Conservation (phyloP, 441 rosid genomes). For the Flueggea neowawraea region DNA sequence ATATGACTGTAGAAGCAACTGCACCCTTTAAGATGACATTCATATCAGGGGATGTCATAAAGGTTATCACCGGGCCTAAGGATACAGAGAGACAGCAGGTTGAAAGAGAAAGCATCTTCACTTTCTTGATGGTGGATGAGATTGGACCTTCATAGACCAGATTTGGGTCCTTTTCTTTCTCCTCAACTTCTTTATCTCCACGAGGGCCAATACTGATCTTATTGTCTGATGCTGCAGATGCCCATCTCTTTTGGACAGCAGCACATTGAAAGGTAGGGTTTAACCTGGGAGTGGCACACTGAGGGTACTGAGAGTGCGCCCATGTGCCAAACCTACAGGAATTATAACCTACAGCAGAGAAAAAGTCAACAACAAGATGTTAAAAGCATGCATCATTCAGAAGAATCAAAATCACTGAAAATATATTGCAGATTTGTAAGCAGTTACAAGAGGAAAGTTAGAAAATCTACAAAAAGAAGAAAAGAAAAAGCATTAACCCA, state of each 20-base stretch:
- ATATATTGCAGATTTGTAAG: not conserved
- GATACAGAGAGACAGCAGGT: constrained; percentile 98
- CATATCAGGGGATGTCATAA: constrained; percentile 80
- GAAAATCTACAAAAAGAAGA: not conserved
- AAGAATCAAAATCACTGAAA: not conserved
- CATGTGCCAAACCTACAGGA: constrained; percentile 30
- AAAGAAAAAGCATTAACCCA: not conserved
- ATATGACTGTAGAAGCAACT: constrained; percentile 79
- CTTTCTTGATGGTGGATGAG: constrained; percentile 91
- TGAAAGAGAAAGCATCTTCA: constrained; percentile 88
- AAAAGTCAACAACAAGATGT: constrained; percentile 3
- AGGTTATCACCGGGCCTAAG: constrained; percentile 83
- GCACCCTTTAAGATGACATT: constrained; percentile 95
- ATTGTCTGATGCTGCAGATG: constrained; percentile 55
- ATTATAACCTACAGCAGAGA: constrained; percentile 35
- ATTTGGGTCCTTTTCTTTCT: constrained; percentile 45
- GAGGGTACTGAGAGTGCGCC: constrained; percentile 25
- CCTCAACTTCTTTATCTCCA: constrained; percentile 26
- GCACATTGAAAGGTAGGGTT: constrained; percentile 18
- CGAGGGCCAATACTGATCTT: constrained; percentile 86
- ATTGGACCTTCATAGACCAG: constrained; percentile 79
- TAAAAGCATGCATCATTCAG: not conserved
- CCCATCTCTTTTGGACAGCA: constrained; percentile 52
- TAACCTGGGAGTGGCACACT: constrained; percentile 28
- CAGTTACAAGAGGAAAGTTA: not conserved